These are phyloP conservation scores for Tagetes erecta DNA, from an alignment of 129 eudicot species.

Conservation along the genomic window DNA sequence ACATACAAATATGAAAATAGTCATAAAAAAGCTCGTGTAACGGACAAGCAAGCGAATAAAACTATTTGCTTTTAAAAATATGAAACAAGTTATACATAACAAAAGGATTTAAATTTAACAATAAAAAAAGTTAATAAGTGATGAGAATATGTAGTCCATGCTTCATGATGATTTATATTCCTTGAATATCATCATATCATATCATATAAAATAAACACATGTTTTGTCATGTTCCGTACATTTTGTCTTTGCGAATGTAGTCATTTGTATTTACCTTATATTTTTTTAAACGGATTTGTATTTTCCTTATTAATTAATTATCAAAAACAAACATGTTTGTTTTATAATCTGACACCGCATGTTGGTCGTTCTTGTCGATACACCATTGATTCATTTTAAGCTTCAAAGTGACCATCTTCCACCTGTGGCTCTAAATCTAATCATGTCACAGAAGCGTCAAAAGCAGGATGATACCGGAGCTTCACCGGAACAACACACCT, in stretches of 20 bases:
- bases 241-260: slow-evolving; percentile 6
- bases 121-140: too few relatives aligned
- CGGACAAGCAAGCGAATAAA: too few relatives aligned
- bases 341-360: slow-evolving; percentile 39
- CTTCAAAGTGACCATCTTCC: not conserved
- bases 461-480: slow-evolving; percentile 21
- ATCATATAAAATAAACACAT: not conserved
- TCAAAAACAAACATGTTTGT: slow-evolving; percentile 23
- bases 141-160: not conserved
- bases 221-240: slow-evolving; percentile 26
- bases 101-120: too few relatives aligned
- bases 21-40: too few relatives aligned
- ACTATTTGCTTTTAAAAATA: too few relatives aligned
- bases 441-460: slow-evolving; percentile 45
- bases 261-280: not conserved
- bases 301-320: slow-evolving; percentile 11
- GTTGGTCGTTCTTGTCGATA: slow-evolving; percentile 33
- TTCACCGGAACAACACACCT: slow-evolving; percentile 13
- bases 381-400: slow-evolving; percentile 19
- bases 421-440: not conserved
- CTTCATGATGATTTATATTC: not conserved
- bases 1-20: too few relatives aligned
- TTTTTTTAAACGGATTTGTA: slow-evolving; percentile 25
- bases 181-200: not conserved
- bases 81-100: too few relatives aligned